phyloP scores from a whole-genome alignment of 2,329 filamentous ascomycete genomes.

The Plectosphaerella plurivora region DNA sequence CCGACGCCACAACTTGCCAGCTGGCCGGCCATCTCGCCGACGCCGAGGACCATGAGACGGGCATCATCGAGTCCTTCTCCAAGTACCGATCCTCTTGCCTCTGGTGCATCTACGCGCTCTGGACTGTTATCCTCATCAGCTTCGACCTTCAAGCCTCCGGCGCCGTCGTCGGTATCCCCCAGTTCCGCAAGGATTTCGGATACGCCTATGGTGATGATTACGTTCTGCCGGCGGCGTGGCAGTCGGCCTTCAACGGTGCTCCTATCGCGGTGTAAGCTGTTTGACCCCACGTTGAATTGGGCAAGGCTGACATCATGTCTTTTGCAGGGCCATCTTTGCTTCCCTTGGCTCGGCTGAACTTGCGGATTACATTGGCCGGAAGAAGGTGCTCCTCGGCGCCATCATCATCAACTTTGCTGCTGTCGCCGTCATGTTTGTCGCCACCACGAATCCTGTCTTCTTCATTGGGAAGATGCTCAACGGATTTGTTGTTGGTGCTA shows the following conservation, averaged over 20 bases:
- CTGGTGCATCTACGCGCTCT: slow-evolving; percentile 33
- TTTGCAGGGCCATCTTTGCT: slow-evolving; percentile 17
- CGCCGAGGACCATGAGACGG: slow-evolving; percentile 19
- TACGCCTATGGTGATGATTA: slow-evolving; percentile 25
- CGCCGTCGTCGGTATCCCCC: slow-evolving; percentile 33
- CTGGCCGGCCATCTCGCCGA: slow-evolving; percentile 12
- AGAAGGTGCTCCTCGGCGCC: slow-evolving; percentile 24
- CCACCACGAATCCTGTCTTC: slow-evolving; percentile 33
- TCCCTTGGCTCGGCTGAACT: slow-evolving; percentile 23
- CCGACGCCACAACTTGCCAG: neutral
- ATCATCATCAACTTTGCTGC: slow-evolving; percentile 30
- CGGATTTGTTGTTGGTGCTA: slow-evolving; percentile 27
- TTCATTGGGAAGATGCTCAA: slow-evolving; percentile 38
- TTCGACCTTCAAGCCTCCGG: slow-evolving; percentile 36
- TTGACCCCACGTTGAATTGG: neutral
- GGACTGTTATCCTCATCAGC: slow-evolving; percentile 29
- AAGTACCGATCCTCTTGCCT: slow-evolving; percentile 14
- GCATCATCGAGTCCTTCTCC: slow-evolving; percentile 14
- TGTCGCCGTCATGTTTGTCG: slow-evolving; percentile 33
- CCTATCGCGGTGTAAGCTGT: slow-evolving; percentile 27
- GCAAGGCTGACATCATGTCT: slow-evolving; percentile 5
- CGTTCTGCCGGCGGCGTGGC: slow-evolving; percentile 35
- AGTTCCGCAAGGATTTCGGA: slow-evolving; percentile 39
- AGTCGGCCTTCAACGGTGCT: slow-evolving; percentile 34
- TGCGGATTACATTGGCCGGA: slow-evolving; percentile 27